phyloP scores from a whole-genome alignment of 176 grass and related monocot genomes.

The Poa pratensis region DNA sequence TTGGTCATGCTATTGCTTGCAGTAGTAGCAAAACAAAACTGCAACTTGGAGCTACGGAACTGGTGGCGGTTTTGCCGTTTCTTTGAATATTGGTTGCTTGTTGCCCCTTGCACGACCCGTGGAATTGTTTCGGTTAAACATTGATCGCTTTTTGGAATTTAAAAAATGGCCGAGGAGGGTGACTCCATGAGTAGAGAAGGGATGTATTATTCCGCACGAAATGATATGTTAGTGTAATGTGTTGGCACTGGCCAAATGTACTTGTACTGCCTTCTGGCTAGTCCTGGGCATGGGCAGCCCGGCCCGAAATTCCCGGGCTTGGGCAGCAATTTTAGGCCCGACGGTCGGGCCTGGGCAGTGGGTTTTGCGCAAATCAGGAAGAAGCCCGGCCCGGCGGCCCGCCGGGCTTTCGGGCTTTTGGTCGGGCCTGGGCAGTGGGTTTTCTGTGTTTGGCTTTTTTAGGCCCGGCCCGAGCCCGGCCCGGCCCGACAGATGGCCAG shows the following conservation, averaged over 20 bases:
- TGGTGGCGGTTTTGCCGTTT: constrained; percentile 1
- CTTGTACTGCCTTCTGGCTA: background rate
- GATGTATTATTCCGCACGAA: constrained; percentile 27
- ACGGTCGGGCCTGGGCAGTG: too few relatives aligned
- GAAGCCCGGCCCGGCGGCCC: too few relatives aligned
- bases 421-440: too few relatives aligned
- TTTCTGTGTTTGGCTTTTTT: too few relatives aligned
- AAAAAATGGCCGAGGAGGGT: background rate
- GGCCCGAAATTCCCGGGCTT: too few relatives aligned
- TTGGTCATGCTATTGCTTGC: background rate
- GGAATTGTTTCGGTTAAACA: constrained; percentile 30
- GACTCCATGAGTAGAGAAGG: background rate
- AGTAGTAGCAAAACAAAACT: constrained; percentile 15
- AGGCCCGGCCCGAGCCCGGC: too few relatives aligned
- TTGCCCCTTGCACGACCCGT: background rate
- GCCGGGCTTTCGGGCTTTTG: too few relatives aligned
- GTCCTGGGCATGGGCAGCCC: too few relatives aligned
- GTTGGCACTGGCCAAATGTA: constrained; percentile 11
- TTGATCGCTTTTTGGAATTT: background rate
- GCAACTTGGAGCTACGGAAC: constrained; percentile 15
- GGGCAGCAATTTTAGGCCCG: too few relatives aligned
- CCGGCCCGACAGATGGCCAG: too few relatives aligned
- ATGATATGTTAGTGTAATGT: constrained; percentile 18
- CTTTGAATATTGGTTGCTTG: constrained; percentile 31
- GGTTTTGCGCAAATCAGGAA: too few relatives aligned